Conservation (phyloP, 495 filamentous ascomycete species). For the Jackrogersella multiformis region DNA sequence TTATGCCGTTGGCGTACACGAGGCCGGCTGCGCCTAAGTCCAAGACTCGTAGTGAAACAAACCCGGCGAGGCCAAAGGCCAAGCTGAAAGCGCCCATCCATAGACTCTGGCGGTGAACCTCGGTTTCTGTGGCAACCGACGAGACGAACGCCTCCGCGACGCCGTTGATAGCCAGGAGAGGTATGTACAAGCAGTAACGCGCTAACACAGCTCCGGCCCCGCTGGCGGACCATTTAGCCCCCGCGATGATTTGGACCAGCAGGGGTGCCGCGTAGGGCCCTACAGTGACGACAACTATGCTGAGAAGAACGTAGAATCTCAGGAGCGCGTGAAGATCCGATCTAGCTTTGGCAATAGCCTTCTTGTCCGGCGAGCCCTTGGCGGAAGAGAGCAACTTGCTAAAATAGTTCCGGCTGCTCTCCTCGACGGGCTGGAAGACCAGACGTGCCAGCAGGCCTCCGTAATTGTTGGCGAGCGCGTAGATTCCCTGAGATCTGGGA, state of each 20-base stretch:
- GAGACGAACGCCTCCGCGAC: constrained; percentile 92
- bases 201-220: constrained; percentile 72
- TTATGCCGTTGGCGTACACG: constrained; percentile 84
- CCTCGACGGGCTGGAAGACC: constrained; percentile 94
- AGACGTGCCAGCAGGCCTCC: constrained; percentile 89
- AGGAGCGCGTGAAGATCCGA: constrained; percentile 63
- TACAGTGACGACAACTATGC: constrained; percentile 69
- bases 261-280: constrained; percentile 78
- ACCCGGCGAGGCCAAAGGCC: constrained; percentile 76
- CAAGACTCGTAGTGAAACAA: constrained; percentile 70
- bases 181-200: constrained; percentile 90
- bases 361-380: constrained; percentile 24
- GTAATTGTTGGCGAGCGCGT: constrained; percentile 93
- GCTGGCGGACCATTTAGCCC: constrained; percentile 73
- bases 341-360: constrained; percentile 48
- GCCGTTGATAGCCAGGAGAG: constrained; percentile 90
- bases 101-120: constrained; percentile 76
- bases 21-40: constrained; percentile 78
- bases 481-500: constrained; percentile 86
- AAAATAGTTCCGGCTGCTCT: constrained; percentile 87
- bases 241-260: constrained; percentile 76
- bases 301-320: constrained; percentile 71
- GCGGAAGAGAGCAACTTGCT: constrained; percentile 68
- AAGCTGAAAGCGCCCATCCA: constrained; percentile 85
- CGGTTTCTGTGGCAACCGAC: constrained; percentile 73